These are phyloP conservation scores for Trichosporon faecale DNA, from an alignment of 1,284 basidiomycete species.

Conservation along the genomic window DNA sequence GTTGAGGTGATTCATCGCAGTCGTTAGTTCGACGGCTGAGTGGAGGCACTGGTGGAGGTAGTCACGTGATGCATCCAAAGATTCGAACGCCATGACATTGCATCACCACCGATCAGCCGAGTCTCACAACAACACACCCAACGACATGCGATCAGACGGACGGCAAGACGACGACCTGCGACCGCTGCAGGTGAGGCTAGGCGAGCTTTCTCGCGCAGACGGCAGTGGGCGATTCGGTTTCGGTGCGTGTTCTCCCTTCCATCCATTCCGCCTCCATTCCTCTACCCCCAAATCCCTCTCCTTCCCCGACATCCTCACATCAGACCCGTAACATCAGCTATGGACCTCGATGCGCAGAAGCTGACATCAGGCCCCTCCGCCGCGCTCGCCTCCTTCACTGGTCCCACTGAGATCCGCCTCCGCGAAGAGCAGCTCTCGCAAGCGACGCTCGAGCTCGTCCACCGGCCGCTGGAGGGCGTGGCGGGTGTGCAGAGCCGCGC, in stretches of 20 bases:
- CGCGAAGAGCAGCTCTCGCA: slow-evolving; percentile 56
- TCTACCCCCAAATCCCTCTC: not conserved
- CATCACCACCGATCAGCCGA: not conserved
- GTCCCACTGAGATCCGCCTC: slow-evolving; percentile 57
- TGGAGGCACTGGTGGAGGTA: not conserved
- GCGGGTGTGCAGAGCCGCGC: slow-evolving; percentile 50
- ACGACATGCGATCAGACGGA: slow-evolving; percentile 24
- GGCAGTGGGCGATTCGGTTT: slow-evolving; percentile 49
- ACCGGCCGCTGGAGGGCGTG: slow-evolving; percentile 55
- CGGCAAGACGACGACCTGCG: slow-evolving; percentile 16
- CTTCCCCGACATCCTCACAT: not conserved
- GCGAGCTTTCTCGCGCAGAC: slow-evolving; percentile 47
- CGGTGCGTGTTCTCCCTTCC: slow-evolving; percentile 34
- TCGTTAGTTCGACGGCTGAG: too few relatives aligned
- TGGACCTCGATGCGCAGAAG: too few relatives aligned
- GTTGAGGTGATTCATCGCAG: too few relatives aligned
- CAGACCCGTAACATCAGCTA: too few relatives aligned
- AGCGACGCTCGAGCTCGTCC: slow-evolving; percentile 56
- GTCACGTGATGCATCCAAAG: not conserved
- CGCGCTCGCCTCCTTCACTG: slow-evolving; percentile 54
- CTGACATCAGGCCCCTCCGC: slow-evolving; percentile 44
- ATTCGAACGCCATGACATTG: not conserved
- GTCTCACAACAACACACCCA: slow-evolving; percentile 1
- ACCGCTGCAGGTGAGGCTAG: slow-evolving; percentile 13
- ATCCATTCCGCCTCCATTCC: too few relatives aligned